phyloP scores from a whole-genome alignment of 2,329 filamentous ascomycete species.

The Decorospora gaudefroyi region DNA sequence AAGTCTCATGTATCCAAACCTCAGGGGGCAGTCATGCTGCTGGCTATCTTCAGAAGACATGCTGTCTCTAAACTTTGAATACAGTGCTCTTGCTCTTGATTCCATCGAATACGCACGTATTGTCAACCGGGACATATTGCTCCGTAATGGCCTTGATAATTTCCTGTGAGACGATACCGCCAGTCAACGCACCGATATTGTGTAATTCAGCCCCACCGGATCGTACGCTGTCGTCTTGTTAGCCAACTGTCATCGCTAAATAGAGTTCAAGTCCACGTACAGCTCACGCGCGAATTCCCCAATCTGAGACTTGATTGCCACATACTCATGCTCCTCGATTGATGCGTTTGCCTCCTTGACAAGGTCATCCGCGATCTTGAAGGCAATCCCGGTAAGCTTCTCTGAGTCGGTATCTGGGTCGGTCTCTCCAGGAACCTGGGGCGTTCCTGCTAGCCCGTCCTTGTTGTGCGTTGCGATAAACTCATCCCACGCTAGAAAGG shows the following conservation, averaged over 20 bases:
- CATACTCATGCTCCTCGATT: slow-evolving; percentile 51
- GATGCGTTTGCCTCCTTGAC: slow-evolving; percentile 49
- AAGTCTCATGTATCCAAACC: neutral
- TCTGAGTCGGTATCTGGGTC: slow-evolving; percentile 43
- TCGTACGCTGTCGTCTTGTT: slow-evolving; percentile 58
- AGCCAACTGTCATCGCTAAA: slow-evolving; percentile 2
- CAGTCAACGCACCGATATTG: slow-evolving; percentile 84
- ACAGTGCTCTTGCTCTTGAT: slow-evolving; percentile 61
- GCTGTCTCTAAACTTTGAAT: slow-evolving; percentile 48
- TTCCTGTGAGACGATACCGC: slow-evolving; percentile 95
- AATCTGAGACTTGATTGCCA: slow-evolving; percentile 43
- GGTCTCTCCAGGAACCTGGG: slow-evolving; percentile 45
- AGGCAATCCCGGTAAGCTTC: slow-evolving; percentile 52
- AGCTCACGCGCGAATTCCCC: slow-evolving; percentile 51
- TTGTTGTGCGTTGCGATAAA: slow-evolving; percentile 50
- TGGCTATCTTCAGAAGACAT: neutral
- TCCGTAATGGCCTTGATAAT: slow-evolving; percentile 84
- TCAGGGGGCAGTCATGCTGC: neutral
- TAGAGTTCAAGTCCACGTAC: slow-evolving; percentile 34
- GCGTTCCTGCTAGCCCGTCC: slow-evolving; percentile 41
- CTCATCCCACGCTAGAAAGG: slow-evolving; percentile 57
- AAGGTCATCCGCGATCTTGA: slow-evolving; percentile 49
- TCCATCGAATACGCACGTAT: slow-evolving; percentile 67
- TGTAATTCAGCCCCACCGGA: slow-evolving; percentile 85
- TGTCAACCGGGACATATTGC: slow-evolving; percentile 68